phyloP scores from a whole-genome alignment of 768 basidiomycete species.

The Panaeolus papilionaceus region DNA sequence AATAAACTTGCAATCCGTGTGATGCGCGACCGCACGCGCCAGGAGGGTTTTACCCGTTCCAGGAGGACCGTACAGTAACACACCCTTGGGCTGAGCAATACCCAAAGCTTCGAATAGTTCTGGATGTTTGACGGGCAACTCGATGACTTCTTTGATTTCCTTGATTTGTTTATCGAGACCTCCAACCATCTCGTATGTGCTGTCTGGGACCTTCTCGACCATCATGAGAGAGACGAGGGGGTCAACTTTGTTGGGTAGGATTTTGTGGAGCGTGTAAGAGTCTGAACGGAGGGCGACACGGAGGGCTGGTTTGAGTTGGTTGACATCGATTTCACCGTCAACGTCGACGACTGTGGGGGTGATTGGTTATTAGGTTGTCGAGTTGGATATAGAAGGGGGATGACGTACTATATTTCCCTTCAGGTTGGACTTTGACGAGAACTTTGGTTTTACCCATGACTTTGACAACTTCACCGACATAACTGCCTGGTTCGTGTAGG shows the following conservation, averaged over 20 bases:
- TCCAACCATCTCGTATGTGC: conserved; percentile 99
- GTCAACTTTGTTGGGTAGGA: conserved; percentile 97
- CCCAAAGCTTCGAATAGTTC: conserved; percentile 96
- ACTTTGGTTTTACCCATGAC: conserved; percentile 99
- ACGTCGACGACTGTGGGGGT: conserved; percentile 83
- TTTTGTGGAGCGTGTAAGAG: conserved; percentile 95
- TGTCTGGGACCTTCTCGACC: conserved; percentile 99
- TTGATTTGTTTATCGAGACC: conserved; percentile 99
- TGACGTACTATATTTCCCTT: conserved; percentile 96
- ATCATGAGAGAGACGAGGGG: conserved; percentile 99
- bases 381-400: not conserved
- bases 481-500: conserved; percentile 93
- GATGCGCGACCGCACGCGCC: conserved; percentile 95
- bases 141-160: conserved; percentile 97
- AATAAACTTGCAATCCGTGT: conserved; percentile 98
- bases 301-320: conserved; percentile 79
- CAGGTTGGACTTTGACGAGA: conserved; percentile 96
- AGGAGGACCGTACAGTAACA: conserved; percentile 93
- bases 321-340: conserved; percentile 84
- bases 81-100: conserved; percentile 97
- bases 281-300: conserved; percentile 97
- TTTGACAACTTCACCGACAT: conserved; percentile 97
- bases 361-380: not conserved
- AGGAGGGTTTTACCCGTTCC: conserved; percentile 97
- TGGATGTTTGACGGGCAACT: conserved; percentile 96